Evolutionary conservation across 2,329 filamentous ascomycete genomes (phyloP).

Genomic region (Lecanoromycetidae sp.): DNA sequence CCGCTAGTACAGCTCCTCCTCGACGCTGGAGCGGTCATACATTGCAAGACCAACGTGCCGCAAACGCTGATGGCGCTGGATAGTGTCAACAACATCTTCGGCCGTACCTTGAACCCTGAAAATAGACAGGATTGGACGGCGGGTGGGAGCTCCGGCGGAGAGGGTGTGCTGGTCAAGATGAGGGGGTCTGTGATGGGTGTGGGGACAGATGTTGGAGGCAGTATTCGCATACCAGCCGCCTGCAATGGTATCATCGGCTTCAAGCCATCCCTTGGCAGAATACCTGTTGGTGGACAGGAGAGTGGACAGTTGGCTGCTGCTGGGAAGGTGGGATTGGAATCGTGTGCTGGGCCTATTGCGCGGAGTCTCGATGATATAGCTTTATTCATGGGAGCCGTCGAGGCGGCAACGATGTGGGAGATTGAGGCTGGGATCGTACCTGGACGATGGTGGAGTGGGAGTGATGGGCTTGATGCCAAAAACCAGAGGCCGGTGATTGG

Average conservation of each 20-base stretch:
- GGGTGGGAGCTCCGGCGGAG: constrained; percentile 56
- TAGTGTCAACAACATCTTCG: constrained; percentile 49
- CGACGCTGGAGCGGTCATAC: constrained; percentile 51
- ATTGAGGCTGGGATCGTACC: constrained; percentile 26
- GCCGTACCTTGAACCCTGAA: constrained; percentile 50
- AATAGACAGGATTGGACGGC: constrained; percentile 35
- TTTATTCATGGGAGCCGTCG: constrained; percentile 42
- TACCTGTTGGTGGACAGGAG: constrained; percentile 43
- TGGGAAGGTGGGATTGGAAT: constrained; percentile 40
- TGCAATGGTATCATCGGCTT: constrained; percentile 34
- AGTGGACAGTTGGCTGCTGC: constrained; percentile 35
- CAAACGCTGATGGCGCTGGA: constrained; percentile 46
- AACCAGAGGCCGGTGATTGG: constrained; percentile 29
- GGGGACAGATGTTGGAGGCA: constrained; percentile 48
- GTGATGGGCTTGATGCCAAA: constrained; percentile 24
- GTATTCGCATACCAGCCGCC: constrained; percentile 37
- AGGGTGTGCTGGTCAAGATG: constrained; percentile 48
- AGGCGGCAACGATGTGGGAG: constrained; percentile 41
- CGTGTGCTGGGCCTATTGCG: constrained; percentile 33
- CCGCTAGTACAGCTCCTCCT: constrained; percentile 47
- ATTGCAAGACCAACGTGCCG: constrained; percentile 59
- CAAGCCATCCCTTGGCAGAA: constrained; percentile 35
- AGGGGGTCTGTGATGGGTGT: constrained; percentile 48
- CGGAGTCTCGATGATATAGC: constrained; percentile 30
- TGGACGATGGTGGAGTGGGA: constrained; percentile 7